These are phyloP conservation scores for Phylloporus sp. DNA, from an alignment of 768 basidiomycete species.

Conservation along the genomic window DNA sequence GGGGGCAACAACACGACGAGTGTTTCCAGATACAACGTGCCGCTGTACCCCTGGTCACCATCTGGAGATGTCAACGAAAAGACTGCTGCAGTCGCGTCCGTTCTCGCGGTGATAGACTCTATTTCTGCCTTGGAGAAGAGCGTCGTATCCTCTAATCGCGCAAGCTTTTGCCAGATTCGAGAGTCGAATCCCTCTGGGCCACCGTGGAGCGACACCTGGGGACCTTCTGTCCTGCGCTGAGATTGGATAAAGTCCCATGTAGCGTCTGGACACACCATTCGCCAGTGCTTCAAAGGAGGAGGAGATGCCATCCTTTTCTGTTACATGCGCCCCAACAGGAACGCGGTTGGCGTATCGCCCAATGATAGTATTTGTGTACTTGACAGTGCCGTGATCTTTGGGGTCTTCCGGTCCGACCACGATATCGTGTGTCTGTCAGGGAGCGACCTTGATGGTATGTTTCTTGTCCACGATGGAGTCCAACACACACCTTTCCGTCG, in stretches of 20 bases:
- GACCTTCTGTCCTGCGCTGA: conserved; percentile 36
- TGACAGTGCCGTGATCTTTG: conserved; percentile 52
- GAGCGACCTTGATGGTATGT: not conserved
- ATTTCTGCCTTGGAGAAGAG: conserved; percentile 60
- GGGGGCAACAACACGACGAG: conserved; percentile 47
- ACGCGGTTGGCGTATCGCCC: conserved; percentile 73
- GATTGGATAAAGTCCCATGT: not conserved
- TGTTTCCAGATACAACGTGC: conserved; percentile 56
- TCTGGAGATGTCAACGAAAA: conserved; percentile 57
- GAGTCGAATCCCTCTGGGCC: conserved; percentile 65
- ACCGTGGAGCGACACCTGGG: conserved; percentile 66
- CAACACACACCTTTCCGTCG: conserved; percentile 51
- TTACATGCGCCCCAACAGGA: conserved; percentile 50
- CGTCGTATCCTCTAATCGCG: conserved; percentile 33
- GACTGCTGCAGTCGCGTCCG: conserved; percentile 39
- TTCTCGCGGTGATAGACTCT: conserved; percentile 34
- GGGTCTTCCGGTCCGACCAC: conserved; percentile 70
- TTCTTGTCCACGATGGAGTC: not conserved
- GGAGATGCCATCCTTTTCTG: conserved; percentile 52
- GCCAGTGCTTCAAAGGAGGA: conserved; percentile 44
- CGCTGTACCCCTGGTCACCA: conserved; percentile 71
- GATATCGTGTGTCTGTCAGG: conserved; percentile 71
- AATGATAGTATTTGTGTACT: conserved; percentile 70
- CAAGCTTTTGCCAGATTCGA: conserved; percentile 47
- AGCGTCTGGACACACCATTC: conserved; percentile 30